These are phyloP conservation scores for Mycena polygramma DNA, from an alignment of 768 basidiomycete genomes.

Conservation along the genomic window DNA sequence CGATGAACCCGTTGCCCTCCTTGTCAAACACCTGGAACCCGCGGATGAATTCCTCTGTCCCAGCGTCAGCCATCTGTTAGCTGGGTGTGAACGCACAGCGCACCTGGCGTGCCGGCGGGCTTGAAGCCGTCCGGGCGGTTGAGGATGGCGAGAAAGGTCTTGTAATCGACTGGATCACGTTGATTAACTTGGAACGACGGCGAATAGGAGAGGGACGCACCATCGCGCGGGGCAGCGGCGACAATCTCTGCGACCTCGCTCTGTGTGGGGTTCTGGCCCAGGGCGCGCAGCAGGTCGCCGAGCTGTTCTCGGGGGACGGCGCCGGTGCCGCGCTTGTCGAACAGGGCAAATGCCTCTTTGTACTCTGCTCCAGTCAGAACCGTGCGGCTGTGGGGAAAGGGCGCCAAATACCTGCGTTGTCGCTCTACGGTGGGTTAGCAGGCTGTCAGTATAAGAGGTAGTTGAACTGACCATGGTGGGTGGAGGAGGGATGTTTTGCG, in stretches of 20 bases:
- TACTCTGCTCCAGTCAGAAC: constrained; percentile 70
- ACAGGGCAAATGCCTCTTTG: constrained; percentile 97
- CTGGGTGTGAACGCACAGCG: constrained; percentile 39
- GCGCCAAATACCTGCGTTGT: constrained; percentile 60
- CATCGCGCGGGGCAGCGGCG: constrained; percentile 78
- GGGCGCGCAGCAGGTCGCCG: constrained; percentile 92
- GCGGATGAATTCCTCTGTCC: constrained; percentile 95
- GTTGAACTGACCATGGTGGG: too few relatives aligned
- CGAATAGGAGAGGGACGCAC: constrained; percentile 51
- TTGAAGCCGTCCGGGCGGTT: constrained; percentile 98
- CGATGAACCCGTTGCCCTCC: constrained; percentile 92
- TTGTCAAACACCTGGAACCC: constrained; percentile 99
- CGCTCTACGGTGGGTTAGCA: constrained; percentile 49
- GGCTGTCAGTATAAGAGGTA: too few relatives aligned
- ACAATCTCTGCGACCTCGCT: constrained; percentile 93
- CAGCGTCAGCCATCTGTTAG: neutral
- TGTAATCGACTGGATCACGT: constrained; percentile 78
- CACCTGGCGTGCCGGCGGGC: constrained; percentile 95
- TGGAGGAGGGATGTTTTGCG: too few relatives aligned
- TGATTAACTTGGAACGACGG: neutral
- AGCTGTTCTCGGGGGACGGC: constrained; percentile 89
- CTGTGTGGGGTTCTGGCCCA: constrained; percentile 99
- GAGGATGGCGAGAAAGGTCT: constrained; percentile 89
- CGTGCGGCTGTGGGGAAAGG: constrained; percentile 4
- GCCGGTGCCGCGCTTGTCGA: constrained; percentile 96